Base-by-base conservation (phyloP, 306 rosid genomes). In the Castanea crenata region DNA sequence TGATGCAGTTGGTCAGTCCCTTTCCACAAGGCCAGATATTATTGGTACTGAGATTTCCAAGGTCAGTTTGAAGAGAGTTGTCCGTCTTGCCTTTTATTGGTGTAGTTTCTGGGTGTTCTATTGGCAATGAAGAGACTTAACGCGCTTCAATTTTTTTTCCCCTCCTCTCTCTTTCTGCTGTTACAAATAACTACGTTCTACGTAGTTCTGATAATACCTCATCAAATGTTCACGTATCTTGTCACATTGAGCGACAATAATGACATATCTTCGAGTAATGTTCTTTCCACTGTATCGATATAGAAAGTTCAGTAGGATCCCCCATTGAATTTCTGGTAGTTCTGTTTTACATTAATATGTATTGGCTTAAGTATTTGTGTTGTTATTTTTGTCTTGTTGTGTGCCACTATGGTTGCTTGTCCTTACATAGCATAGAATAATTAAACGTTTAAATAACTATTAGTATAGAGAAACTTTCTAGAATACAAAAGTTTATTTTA, bases 1-100 rank as follows among this genome's bases (percentile, higher is more conserved):
- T 87, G 84, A 83, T 91, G 97, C 97, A 94, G 99, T 92, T 89
- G 97, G 99, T 76, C 99, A 92, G 90, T 92, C 97, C 76, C 95
- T 94, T 85, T 90, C 99, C 74, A 94, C 99, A 82, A 91, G 99
- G 84, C 99, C 97, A 25, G 99, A 92, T 83, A 92, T 94, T 79
- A 94, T 92, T 83, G 99, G 99, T 71, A 83, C 86, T 84, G 99
- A 92, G 72, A 92, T 94, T 77, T 85, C 97, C 83, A 89, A 94
- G 99, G 99, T 94, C 82, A 85, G 92, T 83, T 59, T 67, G 51
- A 31, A 35, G 18, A 34, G 35, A 46, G 34, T 77, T 69, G 15
- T 59, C 56, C 57, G 1, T 32, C 56, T 61, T 52, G 46, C 55
- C 18, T 46, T 31, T 49, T 63, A 34, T 83, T 35, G 4, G 16